phyloP scores from a whole-genome alignment of 1,284 basidiomycete genomes.

The Tranzscheliella williamsii region DNA sequence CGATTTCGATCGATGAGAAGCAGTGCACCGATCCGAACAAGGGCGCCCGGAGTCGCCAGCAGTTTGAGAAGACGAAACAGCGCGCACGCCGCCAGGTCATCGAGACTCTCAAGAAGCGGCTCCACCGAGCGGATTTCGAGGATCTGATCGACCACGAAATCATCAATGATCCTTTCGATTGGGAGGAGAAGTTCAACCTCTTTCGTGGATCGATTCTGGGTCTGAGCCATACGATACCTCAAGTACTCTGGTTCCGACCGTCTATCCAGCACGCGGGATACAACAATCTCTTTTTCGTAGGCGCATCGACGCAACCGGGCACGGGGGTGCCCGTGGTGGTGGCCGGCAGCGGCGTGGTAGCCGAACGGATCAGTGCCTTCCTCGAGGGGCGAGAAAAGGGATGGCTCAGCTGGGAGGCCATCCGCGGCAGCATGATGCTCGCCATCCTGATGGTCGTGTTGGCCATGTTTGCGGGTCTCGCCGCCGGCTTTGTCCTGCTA shows the following conservation, averaged over 20 bases:
- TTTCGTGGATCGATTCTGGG: constrained; percentile 62
- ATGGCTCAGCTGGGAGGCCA: constrained; percentile 28
- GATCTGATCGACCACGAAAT: constrained; percentile 44
- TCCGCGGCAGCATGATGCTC: constrained; percentile 22
- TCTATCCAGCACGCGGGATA: constrained; percentile 49
- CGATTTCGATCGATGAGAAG: constrained; percentile 46
- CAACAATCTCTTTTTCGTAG: constrained; percentile 61
- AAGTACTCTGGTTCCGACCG: constrained; percentile 59
- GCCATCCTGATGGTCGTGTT: constrained; percentile 11
- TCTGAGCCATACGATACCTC: constrained; percentile 61
- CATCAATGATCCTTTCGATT: constrained; percentile 61
- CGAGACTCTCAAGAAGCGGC: constrained; percentile 39
- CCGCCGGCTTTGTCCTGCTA: constrained; percentile 14
- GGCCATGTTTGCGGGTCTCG: constrained; percentile 18
- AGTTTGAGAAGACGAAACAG: constrained; percentile 23
- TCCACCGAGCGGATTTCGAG: constrained; percentile 44
- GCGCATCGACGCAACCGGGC: constrained; percentile 62
- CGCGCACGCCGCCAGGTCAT: constrained; percentile 49
- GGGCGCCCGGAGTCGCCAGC: constrained; percentile 36
- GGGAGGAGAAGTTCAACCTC: constrained; percentile 62
- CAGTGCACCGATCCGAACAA: constrained; percentile 21
- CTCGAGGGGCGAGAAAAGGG: constrained; percentile 24
- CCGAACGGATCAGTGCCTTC: constrained; percentile 32
- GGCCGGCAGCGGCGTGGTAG: constrained; percentile 48
- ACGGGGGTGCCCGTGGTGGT: constrained; percentile 59